A percentile compares a stretch with the other conserved stretches of the same genome.
These are phyloP conservation scores for Sequoiadendron giganteum DNA, from an alignment of 75 land plant genomes.

Conservation along the genomic window DNA sequence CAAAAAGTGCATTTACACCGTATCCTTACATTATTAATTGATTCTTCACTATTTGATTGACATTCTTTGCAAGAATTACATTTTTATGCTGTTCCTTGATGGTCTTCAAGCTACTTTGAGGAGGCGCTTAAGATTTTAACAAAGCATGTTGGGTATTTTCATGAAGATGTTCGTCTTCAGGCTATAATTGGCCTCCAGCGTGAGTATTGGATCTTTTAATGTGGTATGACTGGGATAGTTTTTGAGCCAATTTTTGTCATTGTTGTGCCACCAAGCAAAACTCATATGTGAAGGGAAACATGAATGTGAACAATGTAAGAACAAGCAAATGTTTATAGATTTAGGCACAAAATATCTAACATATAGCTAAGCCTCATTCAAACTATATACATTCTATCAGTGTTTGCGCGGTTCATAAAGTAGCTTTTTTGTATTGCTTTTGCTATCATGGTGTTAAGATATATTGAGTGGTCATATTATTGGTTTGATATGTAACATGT, in stretches of 20 bases:
- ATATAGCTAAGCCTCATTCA: not conserved
- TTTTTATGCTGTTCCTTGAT: constrained; percentile 9
- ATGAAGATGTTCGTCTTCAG: constrained; percentile 99
- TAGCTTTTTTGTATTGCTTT: not conserved
- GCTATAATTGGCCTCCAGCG: constrained; percentile 85
- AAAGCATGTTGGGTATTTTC: constrained; percentile 85
- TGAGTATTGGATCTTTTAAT: constrained; percentile 34
- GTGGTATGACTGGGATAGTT: not conserved
- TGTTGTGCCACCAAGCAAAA: not conserved
- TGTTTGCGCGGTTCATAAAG: not conserved
- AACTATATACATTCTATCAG: not conserved
- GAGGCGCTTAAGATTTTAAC: constrained; percentile 75
- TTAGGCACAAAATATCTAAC: not conserved
- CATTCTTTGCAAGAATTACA: not conserved
- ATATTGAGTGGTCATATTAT: not conserved
- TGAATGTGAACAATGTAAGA: not conserved
- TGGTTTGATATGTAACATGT: too few species aligned
- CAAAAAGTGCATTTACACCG: constrained; percentile 84
- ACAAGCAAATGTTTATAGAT: not conserved
- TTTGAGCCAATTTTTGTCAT: not conserved
- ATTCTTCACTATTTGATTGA: not conserved
- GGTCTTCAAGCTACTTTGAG: constrained; percentile 63
- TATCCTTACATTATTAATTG: constrained; percentile 43
- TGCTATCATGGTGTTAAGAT: not conserved
- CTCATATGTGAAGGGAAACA: not conserved